Conservation (phyloP, 1,284 basidiomycete species). For the Boletus smithii region DNA sequence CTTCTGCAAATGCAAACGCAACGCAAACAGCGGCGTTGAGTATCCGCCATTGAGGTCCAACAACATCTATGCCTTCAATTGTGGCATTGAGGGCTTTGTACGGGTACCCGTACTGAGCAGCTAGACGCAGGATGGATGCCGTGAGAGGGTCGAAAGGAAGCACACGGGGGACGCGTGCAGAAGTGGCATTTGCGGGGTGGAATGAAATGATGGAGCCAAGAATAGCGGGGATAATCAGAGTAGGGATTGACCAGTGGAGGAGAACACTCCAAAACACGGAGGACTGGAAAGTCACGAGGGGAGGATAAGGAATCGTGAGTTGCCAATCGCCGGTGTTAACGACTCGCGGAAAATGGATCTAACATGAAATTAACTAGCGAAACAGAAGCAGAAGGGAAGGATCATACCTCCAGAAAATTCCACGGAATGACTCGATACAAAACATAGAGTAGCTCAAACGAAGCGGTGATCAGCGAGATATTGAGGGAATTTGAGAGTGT, state of each 20-base stretch:
- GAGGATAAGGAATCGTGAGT: constrained; percentile 44
- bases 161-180: constrained; percentile 22
- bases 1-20: constrained; percentile 63
- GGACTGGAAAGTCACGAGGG: constrained; percentile 41
- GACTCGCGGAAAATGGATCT: constrained; percentile 19
- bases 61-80: constrained; percentile 41
- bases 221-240: constrained; percentile 51
- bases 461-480: constrained; percentile 47
- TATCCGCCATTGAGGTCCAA: constrained; percentile 52
- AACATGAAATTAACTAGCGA: constrained; percentile 16
- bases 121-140: constrained; percentile 56
- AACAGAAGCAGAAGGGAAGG: background rate
- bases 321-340: constrained; percentile 11
- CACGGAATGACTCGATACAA: constrained; percentile 47
- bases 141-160: constrained; percentile 55
- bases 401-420: constrained; percentile 39
- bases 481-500: constrained; percentile 55
- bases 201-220: constrained; percentile 59
- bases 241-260: constrained; percentile 56
- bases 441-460: constrained; percentile 47
- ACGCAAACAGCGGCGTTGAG: constrained; percentile 49
- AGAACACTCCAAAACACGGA: constrained; percentile 49
- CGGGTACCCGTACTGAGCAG: constrained; percentile 53
- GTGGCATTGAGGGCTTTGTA: constrained; percentile 32
- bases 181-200: constrained; percentile 38